These are phyloP conservation scores for Umbelopsis isabellina DNA, from an alignment of 192 early-diverging fungal genomes.

Conservation along the genomic window DNA sequence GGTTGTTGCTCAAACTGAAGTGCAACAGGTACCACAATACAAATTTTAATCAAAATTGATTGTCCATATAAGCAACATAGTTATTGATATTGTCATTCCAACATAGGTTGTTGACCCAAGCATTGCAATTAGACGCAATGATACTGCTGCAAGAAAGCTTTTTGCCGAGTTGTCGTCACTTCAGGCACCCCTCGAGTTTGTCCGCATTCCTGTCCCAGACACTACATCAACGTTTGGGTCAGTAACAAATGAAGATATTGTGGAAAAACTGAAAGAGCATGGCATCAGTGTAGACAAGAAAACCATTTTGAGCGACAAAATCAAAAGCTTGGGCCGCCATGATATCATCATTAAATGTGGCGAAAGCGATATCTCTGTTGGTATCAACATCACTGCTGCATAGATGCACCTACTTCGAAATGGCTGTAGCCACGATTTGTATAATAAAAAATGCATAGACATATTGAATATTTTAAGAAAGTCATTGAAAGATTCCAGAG, in stretches of 20 bases:
- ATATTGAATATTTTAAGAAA: not conserved
- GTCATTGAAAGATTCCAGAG: not conserved
- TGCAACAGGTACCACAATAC: not conserved
- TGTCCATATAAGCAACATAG: not conserved
- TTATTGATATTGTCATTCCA: not conserved
- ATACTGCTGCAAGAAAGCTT: constrained; percentile 22
- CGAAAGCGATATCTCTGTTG: constrained; percentile 21
- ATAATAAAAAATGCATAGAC: constrained; percentile 13
- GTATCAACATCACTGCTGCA: constrained; percentile 25
- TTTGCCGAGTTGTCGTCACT: constrained; percentile 23
- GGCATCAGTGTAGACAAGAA: constrained; percentile 30
- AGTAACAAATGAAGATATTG: constrained; percentile 39
- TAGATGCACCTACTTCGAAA: not conserved
- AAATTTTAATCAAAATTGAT: not conserved
- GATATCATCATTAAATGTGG: constrained; percentile 26
- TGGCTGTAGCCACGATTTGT: not conserved
- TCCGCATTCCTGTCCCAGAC: constrained; percentile 33
- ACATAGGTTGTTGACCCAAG: not conserved
- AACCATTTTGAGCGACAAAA: constrained; percentile 32
- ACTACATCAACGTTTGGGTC: constrained; percentile 42
- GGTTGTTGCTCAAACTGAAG: not conserved
- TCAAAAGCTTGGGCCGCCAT: constrained; percentile 37
- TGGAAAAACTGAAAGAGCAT: constrained; percentile 29
- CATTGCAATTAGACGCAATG: constrained; percentile 1
- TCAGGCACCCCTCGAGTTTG: constrained; percentile 23